phyloP scores from a whole-genome alignment of 495 filamentous ascomycete species.

The Thermothielavioides terrestris region DNA sequence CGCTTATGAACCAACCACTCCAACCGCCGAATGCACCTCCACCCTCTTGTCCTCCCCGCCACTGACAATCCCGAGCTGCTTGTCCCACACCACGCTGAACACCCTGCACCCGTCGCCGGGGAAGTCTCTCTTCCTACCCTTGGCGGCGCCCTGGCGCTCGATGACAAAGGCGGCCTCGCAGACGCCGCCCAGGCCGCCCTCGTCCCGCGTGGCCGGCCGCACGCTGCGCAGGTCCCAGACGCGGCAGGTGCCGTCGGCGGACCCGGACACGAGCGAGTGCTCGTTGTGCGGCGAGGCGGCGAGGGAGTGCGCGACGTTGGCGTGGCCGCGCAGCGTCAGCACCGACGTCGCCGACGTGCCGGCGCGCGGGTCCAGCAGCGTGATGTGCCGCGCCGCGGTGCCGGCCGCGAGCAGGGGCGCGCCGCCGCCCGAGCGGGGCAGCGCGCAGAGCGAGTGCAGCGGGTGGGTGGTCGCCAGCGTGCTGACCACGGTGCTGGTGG shows the following conservation, averaged over 20 bases:
- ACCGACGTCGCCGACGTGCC: constrained; percentile 63
- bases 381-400: constrained; percentile 77
- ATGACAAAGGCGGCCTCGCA: constrained; percentile 77
- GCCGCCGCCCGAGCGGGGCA: constrained; percentile 39
- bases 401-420: constrained; percentile 73
- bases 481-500: constrained; percentile 63
- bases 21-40: constrained; percentile 69
- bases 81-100: constrained; percentile 83
- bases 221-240: constrained; percentile 85
- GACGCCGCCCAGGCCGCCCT: constrained; percentile 50
- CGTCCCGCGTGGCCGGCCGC: constrained; percentile 53
- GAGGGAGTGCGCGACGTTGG: constrained; percentile 69
- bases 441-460: constrained; percentile 62
- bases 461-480: constrained; percentile 74
- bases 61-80: constrained; percentile 76
- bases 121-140: constrained; percentile 43
- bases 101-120: constrained; percentile 81
- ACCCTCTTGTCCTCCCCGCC: constrained; percentile 86
- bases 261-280: constrained; percentile 72
- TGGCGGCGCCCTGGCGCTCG: constrained; percentile 66
- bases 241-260: constrained; percentile 81
- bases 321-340: constrained; percentile 84
- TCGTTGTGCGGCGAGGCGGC: constrained; percentile 62
- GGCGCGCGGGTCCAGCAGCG: constrained; percentile 77
- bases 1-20: constrained; percentile 19